Evolutionary conservation across 2,329 filamentous ascomycete genomes (phyloP).

Genomic region (Colletotrichum tanaceti): DNA sequence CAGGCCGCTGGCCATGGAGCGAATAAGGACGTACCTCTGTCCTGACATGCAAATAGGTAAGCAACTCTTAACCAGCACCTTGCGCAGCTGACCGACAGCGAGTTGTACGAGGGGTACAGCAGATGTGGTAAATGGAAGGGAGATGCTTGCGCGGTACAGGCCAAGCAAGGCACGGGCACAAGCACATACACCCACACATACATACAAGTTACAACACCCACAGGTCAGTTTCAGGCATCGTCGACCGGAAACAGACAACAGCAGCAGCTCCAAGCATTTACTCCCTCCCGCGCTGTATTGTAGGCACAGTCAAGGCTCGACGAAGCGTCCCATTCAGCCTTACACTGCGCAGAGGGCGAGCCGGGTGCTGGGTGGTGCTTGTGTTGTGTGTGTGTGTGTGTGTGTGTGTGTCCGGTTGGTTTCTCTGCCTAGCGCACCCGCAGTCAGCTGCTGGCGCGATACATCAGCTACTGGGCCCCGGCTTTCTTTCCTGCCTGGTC

Average conservation of each 20-base stretch:
- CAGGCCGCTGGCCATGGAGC: background rate
- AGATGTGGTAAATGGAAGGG: background rate
- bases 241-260: background rate
- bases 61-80: background rate
- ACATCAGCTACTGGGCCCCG: constrained; percentile 43
- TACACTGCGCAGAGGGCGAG: constrained; percentile 39
- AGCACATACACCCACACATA: background rate
- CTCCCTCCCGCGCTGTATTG: constrained; percentile 14
- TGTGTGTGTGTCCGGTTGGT: background rate
- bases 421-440: constrained; percentile 27
- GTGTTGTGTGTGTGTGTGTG: too few relatives aligned
- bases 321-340: constrained; percentile 26
- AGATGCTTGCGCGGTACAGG: background rate
- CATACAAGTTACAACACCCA: background rate
- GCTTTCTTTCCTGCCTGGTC: background rate
- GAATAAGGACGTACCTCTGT: background rate
- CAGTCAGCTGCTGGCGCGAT: constrained; percentile 43
- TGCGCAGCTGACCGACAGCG: background rate
- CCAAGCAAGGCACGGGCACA: background rate
- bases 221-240: background rate
- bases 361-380: constrained; percentile 4
- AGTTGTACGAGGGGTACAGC: background rate
- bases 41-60: background rate
- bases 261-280: background rate
- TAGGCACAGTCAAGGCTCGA: too few relatives aligned